Conservation (phyloP, 768 basidiomycete genomes). For the Asterophora parasitica region DNA sequence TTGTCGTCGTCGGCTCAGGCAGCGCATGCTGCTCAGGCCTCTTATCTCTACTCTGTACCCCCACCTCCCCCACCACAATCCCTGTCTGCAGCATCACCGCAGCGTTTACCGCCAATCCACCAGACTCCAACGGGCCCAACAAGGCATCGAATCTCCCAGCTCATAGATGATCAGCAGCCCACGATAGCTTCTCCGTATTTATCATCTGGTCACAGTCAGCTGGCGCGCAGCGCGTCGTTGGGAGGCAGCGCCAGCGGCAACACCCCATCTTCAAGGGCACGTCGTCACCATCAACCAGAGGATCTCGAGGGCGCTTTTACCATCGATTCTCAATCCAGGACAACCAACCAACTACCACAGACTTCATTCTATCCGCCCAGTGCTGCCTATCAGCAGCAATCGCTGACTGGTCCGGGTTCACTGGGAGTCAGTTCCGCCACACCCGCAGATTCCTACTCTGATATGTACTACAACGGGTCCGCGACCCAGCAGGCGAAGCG, state of each 20-base stretch:
- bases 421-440: constrained; percentile 28
- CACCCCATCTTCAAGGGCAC: constrained; percentile 39
- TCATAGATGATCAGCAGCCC: constrained; percentile 57
- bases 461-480: constrained; percentile 59
- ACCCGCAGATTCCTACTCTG: constrained; percentile 46
- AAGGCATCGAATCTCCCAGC: constrained; percentile 57
- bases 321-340: constrained; percentile 34
- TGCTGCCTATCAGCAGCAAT: constrained; percentile 54
- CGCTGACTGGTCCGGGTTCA: constrained; percentile 31
- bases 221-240: constrained; percentile 66
- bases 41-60: constrained; percentile 51
- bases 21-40: constrained; percentile 52
- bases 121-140: constrained; percentile 41
- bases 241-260: constrained; percentile 40
- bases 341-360: constrained; percentile 38
- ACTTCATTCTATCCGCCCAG: constrained; percentile 55
- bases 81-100: constrained; percentile 33
- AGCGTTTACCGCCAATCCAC: constrained; percentile 47
- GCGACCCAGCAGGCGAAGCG: constrained; percentile 49
- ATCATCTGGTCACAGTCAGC: constrained; percentile 44
- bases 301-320: constrained; percentile 55
- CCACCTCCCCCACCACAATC: constrained; percentile 48
- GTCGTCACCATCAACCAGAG: constrained; percentile 66
- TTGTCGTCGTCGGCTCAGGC: constrained; percentile 38
- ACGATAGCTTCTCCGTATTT: constrained; percentile 45